Evolutionary conservation across 805 yeast genomes (phyloP).

Genomic region (Candida manassasensis): DNA sequence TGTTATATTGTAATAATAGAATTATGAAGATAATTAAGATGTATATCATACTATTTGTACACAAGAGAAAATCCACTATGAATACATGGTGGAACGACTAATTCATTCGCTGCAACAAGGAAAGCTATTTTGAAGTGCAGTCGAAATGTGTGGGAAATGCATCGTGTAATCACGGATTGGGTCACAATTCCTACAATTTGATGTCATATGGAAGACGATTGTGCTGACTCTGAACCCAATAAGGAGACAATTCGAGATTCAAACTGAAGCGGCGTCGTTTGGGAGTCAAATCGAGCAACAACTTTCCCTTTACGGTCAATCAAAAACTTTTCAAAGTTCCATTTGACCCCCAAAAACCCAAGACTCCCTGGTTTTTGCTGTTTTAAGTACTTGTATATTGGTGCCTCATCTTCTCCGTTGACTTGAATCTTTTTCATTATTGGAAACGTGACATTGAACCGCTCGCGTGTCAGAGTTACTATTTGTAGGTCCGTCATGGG

Average conservation of each 20-base stretch:
- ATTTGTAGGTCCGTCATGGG: slow-evolving; percentile 50
- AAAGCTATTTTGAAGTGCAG: background rate
- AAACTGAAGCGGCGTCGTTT: slow-evolving; percentile 61
- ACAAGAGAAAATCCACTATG: too few relatives aligned
- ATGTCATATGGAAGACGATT: background rate
- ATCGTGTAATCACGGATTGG: too few relatives aligned
- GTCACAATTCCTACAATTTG: too few relatives aligned
- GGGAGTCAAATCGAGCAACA: slow-evolving; percentile 57
- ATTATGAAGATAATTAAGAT: background rate
- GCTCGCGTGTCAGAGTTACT: slow-evolving; percentile 14
- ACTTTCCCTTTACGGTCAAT: slow-evolving; percentile 56
- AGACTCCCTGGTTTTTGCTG: slow-evolving; percentile 19
- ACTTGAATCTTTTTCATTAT: slow-evolving; percentile 33
- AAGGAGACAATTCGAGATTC: slow-evolving; percentile 27
- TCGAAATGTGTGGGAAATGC: background rate
- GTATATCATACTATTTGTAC: too few relatives aligned
- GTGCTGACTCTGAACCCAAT: slow-evolving; percentile 6
- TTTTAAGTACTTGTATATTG: slow-evolving; percentile 29
- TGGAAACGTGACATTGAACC: slow-evolving; percentile 33
- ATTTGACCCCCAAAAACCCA: slow-evolving; percentile 48
- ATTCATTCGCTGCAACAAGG: too few relatives aligned
- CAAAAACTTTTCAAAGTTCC: slow-evolving; percentile 79
- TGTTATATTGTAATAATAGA: background rate
- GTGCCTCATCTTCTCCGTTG: slow-evolving; percentile 30
- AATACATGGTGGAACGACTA: too few relatives aligned